phyloP scores from a whole-genome alignment of 345 rosid genomes.

The Tarenaya hassleriana region DNA sequence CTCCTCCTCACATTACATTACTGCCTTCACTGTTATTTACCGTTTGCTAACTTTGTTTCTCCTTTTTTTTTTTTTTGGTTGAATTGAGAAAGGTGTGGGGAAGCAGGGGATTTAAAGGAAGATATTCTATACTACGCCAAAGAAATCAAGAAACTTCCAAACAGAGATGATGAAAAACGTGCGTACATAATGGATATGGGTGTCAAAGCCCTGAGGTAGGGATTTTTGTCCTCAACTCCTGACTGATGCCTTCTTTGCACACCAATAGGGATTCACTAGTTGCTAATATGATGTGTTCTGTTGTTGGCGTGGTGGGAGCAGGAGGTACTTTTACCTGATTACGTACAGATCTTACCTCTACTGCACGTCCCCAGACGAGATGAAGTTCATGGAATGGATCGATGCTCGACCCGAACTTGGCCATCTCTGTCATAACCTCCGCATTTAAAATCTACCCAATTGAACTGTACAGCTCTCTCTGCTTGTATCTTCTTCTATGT shows the following conservation, averaged over 20 bases:
- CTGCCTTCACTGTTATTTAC: background rate
- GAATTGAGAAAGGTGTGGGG: conserved; percentile 63
- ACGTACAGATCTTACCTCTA: conserved; percentile 87
- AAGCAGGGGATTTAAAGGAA: conserved; percentile 82
- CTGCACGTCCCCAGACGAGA: conserved; percentile 49
- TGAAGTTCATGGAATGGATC: conserved; percentile 71
- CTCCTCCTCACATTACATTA: background rate
- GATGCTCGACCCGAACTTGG: conserved; percentile 86
- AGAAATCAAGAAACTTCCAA: conserved; percentile 47
- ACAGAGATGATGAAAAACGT: conserved; percentile 53
- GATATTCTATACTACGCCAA: conserved; percentile 65
- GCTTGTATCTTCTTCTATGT: too few species aligned
- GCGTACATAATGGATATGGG: conserved; percentile 73
- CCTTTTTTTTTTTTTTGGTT: too few species aligned
- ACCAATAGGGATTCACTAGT: too few species aligned
- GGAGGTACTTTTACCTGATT: conserved; percentile 85
- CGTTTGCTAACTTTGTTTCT: conserved; percentile 15
- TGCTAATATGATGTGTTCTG: too few species aligned
- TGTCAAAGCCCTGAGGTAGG: conserved; percentile 91
- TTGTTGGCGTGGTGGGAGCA: conserved; percentile 36
- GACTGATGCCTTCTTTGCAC: too few species aligned
- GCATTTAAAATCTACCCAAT: conserved; percentile 73
- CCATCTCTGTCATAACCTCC: conserved; percentile 77
- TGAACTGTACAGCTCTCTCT: conserved; percentile 31
- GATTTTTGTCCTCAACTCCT: too few species aligned